These are phyloP conservation scores for Trichomonascaceae sp. DNA, from an alignment of 1,139 yeast genomes.

Conservation along the genomic window DNA sequence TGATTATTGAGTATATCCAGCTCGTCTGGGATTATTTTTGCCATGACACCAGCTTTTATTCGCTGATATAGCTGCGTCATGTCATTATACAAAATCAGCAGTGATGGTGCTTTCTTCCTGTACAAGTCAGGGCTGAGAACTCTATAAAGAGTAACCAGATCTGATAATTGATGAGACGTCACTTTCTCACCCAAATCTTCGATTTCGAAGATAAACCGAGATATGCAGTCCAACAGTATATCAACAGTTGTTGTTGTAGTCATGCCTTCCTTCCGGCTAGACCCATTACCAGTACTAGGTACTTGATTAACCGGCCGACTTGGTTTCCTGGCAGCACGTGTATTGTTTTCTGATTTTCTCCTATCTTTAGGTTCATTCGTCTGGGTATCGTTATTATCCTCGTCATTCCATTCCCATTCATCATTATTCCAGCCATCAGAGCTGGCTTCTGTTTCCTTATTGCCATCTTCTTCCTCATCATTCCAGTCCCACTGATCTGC, in stretches of 20 bases:
- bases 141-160: slow-evolving; percentile 24
- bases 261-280: neutral
- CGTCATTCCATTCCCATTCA: slow-evolving; percentile 31
- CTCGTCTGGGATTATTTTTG: slow-evolving; percentile 13
- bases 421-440: slow-evolving; percentile 17
- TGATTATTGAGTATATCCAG: slow-evolving; percentile 12
- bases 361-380: neutral
- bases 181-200: slow-evolving; percentile 10
- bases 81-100: slow-evolving; percentile 24
- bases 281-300: neutral
- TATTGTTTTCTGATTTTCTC: neutral
- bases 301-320: neutral
- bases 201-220: slow-evolving; percentile 15
- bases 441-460: slow-evolving; percentile 11
- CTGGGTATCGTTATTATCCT: slow-evolving; percentile 13
- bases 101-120: slow-evolving; percentile 13
- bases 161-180: slow-evolving; percentile 19
- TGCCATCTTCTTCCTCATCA: slow-evolving; percentile 12
- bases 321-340: neutral
- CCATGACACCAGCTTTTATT: slow-evolving; percentile 8
- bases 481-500: slow-evolving; percentile 22
- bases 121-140: slow-evolving; percentile 25
- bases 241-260: slow-evolving; percentile 1
- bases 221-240: slow-evolving; percentile 2
- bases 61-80: slow-evolving; percentile 13